These are phyloP conservation scores for Cercophora samala DNA, from an alignment of 495 filamentous ascomycete species.

Conservation along the genomic window DNA sequence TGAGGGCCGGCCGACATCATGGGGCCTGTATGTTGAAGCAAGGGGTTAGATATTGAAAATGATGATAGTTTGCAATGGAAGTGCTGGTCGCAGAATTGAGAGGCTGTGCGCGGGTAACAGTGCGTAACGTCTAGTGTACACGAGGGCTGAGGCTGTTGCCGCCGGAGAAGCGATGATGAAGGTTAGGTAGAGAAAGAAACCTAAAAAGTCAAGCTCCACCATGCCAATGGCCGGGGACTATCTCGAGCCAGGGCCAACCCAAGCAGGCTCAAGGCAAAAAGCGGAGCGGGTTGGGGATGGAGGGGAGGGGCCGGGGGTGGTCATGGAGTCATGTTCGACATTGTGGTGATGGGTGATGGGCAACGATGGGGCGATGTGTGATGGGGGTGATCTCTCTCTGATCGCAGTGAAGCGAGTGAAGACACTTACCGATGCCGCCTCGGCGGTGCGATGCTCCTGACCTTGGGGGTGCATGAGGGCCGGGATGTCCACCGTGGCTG, in stretches of 20 bases:
- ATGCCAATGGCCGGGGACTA: not conserved
- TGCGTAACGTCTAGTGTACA: constrained; percentile 3
- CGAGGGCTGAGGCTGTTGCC: constrained; percentile 1
- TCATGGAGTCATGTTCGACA: constrained; percentile 2
- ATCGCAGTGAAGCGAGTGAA: not conserved
- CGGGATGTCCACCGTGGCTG: not conserved
- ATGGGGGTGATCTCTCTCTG: constrained; percentile 12
- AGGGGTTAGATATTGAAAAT: constrained; percentile 11
- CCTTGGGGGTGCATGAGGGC: constrained; percentile 21
- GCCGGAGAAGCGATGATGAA: constrained; percentile 9
- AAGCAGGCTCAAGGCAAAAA: constrained; percentile 18
- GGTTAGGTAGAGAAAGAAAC: constrained; percentile 1
- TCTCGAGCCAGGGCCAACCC: not conserved
- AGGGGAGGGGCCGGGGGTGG: constrained; percentile 12
- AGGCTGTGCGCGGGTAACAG: not conserved
- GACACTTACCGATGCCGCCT: constrained; percentile 49
- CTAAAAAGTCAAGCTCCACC: constrained; percentile 18
- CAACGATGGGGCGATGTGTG: constrained; percentile 6
- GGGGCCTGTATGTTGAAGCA: constrained; percentile 22
- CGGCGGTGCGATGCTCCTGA: constrained; percentile 32
- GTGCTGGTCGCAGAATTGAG: constrained; percentile 3
- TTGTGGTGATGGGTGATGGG: constrained; percentile 1
- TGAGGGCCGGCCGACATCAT: constrained; percentile 33
- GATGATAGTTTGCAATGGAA: not conserved
- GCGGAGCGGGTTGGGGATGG: constrained; percentile 20